Percentiles rank a stretch among this genome's conserved stretches.
Conservation (phyloP, 345 rosid species). For the Eucalyptus pauciflora region DNA sequence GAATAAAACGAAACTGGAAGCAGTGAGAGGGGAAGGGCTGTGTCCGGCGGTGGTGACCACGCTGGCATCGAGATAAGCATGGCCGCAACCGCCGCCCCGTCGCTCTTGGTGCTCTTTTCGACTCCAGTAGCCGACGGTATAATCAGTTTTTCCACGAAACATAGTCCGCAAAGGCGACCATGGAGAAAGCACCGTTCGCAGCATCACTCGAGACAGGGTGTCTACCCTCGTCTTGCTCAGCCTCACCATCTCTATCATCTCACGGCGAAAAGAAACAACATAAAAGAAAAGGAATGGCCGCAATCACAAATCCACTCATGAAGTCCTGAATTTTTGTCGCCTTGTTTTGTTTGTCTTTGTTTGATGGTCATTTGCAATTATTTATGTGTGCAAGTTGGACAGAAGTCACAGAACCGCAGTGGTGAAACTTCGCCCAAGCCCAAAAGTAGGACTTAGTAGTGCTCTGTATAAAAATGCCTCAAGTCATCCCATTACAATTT, state of each 20-base stretch:
- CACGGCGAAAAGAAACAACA: too few species aligned
- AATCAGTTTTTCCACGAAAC: neutral
- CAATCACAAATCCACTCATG: neutral
- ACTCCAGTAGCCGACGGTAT: neutral
- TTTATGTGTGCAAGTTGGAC: neutral
- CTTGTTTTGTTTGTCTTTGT: neutral
- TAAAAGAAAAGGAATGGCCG: too few species aligned
- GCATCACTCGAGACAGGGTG: too few species aligned
- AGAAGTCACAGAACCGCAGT: too few species aligned
- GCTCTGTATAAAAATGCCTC: too few species aligned
- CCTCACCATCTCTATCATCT: too few species aligned
- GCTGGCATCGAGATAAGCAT: neutral
- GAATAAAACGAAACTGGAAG: neutral
- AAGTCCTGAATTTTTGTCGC: neutral
- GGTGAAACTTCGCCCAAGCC: too few species aligned
- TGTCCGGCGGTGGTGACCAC: too few species aligned
- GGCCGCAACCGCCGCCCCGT: neutral
- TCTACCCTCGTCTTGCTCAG: too few species aligned
- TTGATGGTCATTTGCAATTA: neutral
- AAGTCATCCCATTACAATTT: rapidly evolving
- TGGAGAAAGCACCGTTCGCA: neutral
- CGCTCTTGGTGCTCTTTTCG: neutral
- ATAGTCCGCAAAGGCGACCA: neutral
- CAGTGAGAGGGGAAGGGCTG: neutral
- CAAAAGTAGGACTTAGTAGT: too few species aligned